Evolutionary conservation across 2,329 filamentous ascomycete genomes (phyloP).

Genomic region (Nemania diffusa): DNA sequence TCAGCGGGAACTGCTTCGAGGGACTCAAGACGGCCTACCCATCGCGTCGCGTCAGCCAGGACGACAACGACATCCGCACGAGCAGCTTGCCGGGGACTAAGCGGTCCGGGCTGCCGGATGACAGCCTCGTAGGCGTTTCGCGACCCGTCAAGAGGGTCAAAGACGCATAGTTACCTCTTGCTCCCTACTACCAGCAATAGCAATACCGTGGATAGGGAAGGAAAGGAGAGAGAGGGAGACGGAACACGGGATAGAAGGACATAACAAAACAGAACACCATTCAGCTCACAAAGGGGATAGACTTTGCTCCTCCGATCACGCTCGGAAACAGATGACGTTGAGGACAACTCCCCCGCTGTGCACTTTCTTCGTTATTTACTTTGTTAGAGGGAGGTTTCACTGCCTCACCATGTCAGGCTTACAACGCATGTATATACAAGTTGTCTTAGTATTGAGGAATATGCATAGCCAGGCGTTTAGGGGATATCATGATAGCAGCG

Average conservation of each 20-base stretch:
- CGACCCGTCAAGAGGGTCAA: conserved; percentile 71
- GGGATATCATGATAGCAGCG: not conserved
- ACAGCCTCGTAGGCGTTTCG: conserved; percentile 64
- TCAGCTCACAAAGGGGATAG: not conserved
- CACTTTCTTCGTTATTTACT: not conserved
- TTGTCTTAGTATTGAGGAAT: not conserved
- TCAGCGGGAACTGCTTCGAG: conserved; percentile 89
- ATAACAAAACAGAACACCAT: no score
- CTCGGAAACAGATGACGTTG: not conserved
- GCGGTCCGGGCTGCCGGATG: conserved; percentile 84
- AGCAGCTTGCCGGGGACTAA: conserved; percentile 92
- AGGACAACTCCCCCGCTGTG: not conserved
- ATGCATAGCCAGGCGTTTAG: conserved; percentile 23
- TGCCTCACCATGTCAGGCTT: no score
- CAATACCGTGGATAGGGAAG: no score
- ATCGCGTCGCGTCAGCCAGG: conserved; percentile 86
- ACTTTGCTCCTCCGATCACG: not conserved
- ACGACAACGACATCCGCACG: conserved; percentile 95
- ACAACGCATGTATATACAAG: not conserved
- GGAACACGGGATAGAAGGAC: no score
- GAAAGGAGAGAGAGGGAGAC: no score
- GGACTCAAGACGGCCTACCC: conserved; percentile 90
- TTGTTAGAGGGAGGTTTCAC: not conserved
- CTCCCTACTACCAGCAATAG: no score
- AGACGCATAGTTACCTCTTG: conserved; percentile 52